Base-by-base conservation (phyloP, 768 basidiomycete genomes). In the Ramaria sp. region DNA sequence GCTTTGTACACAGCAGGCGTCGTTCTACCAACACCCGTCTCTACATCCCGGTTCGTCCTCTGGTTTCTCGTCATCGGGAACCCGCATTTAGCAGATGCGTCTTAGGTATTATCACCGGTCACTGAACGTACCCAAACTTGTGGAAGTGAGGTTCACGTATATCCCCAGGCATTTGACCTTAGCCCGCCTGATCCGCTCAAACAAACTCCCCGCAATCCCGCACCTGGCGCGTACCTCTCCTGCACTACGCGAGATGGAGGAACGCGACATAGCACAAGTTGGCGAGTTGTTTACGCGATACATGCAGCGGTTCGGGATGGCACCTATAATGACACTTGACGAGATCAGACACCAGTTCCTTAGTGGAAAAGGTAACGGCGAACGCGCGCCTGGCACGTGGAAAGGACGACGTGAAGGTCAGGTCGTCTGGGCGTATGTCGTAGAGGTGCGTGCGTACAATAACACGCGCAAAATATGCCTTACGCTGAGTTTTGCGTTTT, bases 1-100 rank as follows among this genome's bases (percentile, higher is more conserved):
- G 96, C 96, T 7, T 87, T 99, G 49, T 98, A 98, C 67, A 99
- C 96, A 0, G 94, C 82, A 16, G 96, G 96, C 1, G 81, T 92
- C 24, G 82, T 96, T 41, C 73, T 99, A 10, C 96, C 96, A 8
- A 98, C 96, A 0, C 96, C 96, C 0, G 79, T 98, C 18, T 80
- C 90, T 3, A 83, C 84, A 10, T 93, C 88, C 67, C 75, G 81
- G 85, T 86, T 63, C 53, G 79, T 67, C 13, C 9, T 36, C 43
- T 24, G 8, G 5, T 45, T 36, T 13, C 30, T 15, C 12, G 38
- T 3, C 38, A 38, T 59, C 63, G 18, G 64, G 25, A 37, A 10
- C 36, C 43, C 37, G 28, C 25, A n/a, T 15, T 48, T n/a, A 49
- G 27, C 20, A 54, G 9, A 13, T 5, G 15, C 9, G 7, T 30